Base-by-base conservation (phyloP, 768 basidiomycete genomes). In the Suillus fuscotomentosus region DNA sequence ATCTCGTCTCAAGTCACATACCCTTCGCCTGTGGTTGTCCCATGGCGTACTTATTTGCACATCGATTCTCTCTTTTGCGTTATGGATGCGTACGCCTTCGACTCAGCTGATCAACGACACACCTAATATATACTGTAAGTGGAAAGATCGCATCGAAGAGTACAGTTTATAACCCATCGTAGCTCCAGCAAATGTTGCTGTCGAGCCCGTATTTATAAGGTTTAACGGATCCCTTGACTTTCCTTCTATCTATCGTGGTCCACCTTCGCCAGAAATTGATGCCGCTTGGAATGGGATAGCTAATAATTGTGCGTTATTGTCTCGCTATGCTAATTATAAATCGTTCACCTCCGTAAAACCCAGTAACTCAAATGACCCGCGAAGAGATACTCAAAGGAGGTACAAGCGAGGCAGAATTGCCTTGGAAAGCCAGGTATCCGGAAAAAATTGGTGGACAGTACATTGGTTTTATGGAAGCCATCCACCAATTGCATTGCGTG, bases 401-500 rank as follows among this genome's bases (percentile, higher is more conserved):
- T 14, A 8, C 48, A 15, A 24, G 17, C 5, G 60, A 50, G 6
- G 27, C 24, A n/a, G 27, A 43, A 15, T 31, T 63, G 14, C 60
- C 42, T n/a, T 64, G 63, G 17, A 63, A 41, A 4, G 66, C 63
- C 9, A 66, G 27, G 34, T 55, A 61, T 20, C 63, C 62, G 7
- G 65, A 68, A 27, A 65, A 59, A 43, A 39, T 63, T 36, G 65
- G 62, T 17, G 63, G 67, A 11, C 66, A 63, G 2, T 67, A 53
- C 45, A 47, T 68, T 10, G 66, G 31, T 0, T 59, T 63, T 6
- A 14, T 68, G 56, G 67, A 67, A 38, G 5, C 54, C 7, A 17
- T 27, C 8, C 67, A 68, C 13, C 67, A 68, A 22, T 2, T 68
- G 14, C 65, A 62, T 15, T 67, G 65, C 41, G 27, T 67, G 34